Conservation (phyloP, 768 basidiomycete genomes). For the Kwoniella sp. region DNA sequence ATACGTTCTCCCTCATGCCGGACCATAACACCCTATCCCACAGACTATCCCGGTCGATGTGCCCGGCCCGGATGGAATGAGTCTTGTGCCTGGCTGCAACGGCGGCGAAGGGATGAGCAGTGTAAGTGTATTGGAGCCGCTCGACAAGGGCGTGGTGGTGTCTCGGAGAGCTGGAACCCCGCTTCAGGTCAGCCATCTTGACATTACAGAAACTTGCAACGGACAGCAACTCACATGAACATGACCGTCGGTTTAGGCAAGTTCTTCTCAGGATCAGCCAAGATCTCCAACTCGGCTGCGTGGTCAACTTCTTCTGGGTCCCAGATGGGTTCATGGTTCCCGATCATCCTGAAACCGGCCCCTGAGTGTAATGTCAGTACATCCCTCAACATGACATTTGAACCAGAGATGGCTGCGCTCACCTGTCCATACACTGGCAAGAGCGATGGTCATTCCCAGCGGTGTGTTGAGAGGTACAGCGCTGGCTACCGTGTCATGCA, state of each 20-base stretch:
- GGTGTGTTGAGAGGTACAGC: constrained; percentile 72
- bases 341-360: constrained; percentile 48
- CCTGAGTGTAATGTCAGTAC: constrained; percentile 59
- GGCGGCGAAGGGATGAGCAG: constrained; percentile 63
- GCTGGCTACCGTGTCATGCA: constrained; percentile 77
- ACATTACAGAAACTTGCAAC: not conserved
- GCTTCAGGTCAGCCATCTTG: constrained; percentile 1
- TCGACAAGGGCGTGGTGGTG: constrained; percentile 66
- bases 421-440: constrained; percentile 64
- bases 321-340: constrained; percentile 24
- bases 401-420: too few species aligned
- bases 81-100: constrained; percentile 79
- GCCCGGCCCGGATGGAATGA: constrained; percentile 70
- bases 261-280: constrained; percentile 18
- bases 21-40: constrained; percentile 83
- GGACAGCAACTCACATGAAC: constrained; percentile 60
- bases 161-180: constrained; percentile 57
- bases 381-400: not conserved
- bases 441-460: constrained; percentile 76
- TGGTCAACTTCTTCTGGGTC: constrained; percentile 30
- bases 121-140: constrained; percentile 63
- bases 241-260: constrained; percentile 66
- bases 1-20: constrained; percentile 64
- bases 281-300: constrained; percentile 31
- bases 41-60: constrained; percentile 73